Percentiles rank a stretch among this genome's conserved stretches.
Conservation (phyloP, 2,329 filamentous ascomycete genomes). For the Venturia carpophila region DNA sequence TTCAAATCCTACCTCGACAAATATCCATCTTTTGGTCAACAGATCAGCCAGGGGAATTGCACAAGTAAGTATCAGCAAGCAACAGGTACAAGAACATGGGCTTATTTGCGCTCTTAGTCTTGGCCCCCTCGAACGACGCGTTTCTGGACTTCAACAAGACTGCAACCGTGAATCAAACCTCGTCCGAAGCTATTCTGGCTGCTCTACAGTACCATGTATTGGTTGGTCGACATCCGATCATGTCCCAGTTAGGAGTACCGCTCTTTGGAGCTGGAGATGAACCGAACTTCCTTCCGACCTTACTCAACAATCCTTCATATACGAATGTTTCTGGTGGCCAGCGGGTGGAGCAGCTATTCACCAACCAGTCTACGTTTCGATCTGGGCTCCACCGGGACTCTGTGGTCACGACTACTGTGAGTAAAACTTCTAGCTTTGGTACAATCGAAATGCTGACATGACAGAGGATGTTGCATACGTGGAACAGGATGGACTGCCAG, state of each 20-base stretch:
- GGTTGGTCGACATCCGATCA: background rate
- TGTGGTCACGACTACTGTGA: background rate
- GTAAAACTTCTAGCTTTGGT: background rate
- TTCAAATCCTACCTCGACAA: background rate
- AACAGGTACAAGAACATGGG: background rate
- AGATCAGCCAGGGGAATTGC: background rate
- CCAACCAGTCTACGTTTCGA: background rate
- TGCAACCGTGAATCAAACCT: background rate
- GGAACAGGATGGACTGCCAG: slow-evolving; percentile 20
- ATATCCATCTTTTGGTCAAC: background rate
- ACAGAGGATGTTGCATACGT: background rate
- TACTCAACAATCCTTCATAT: background rate
- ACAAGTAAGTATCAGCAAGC: background rate
- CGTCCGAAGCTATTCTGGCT: background rate
- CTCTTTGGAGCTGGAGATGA: background rate
- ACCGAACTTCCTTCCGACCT: slow-evolving; percentile 1
- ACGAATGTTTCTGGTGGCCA: slow-evolving; percentile 6
- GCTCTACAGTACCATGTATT: background rate
- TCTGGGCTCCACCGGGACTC: background rate
- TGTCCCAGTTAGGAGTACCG: background rate
- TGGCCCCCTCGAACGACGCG: slow-evolving; percentile 2
- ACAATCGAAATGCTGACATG: background rate
- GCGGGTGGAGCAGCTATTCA: background rate
- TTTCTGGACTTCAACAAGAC: slow-evolving; percentile 12
- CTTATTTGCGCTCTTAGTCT: background rate